Evolutionary conservation across 2,329 filamentous ascomycete genomes (phyloP), one percentile per base, ranked within the genome.

Genomic region (Rosellinia necatrix): DNA sequence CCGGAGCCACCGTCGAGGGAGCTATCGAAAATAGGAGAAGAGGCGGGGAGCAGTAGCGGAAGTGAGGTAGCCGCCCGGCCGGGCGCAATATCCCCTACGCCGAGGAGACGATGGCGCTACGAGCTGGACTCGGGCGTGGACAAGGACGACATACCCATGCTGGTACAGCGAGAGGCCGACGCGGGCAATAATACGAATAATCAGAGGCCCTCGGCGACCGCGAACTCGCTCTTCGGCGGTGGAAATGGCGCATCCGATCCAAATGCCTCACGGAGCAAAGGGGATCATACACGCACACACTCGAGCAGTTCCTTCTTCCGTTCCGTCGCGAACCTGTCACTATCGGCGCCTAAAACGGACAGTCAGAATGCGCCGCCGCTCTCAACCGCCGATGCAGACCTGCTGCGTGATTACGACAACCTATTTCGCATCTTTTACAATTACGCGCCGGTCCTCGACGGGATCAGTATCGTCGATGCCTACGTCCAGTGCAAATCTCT

Each of bases 371-470:
- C 71, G 81, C 51, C 41, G 3, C 73, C 80, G 21, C 74, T 82
- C 13, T 82, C 80, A 12, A 81, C 83, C 55, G 80, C 84, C 42
- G 84, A 91, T 50, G 78, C 90, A 66, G 90, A 96, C 62, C 82
- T 92, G 19, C 81, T 97, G 42, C 90, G 91, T 65, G 91, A 97
- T 75, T 97, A 97, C 73, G 92, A 96, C 71, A 97, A 97, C 71
- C 81, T 97, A 19, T 96, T 97, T 72, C 90, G 92, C 66, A 89
- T 94, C 60, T 96, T 97, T 78, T 97, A 97, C 80, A 96, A 97
- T 72, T 90, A 96, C 71, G 78, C 91, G 0, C 93, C 93, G 0
- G 70, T 85, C 0, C 82, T 97, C 27, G 92, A 96, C 73, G 83
- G 84, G 22, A 81, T 94, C 71, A 96, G 94, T 71, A 96, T 97